Evolutionary conservation across 1,139 yeast species (phyloP), one percentile per base, ranked within the genome.

Genomic region (Casaregolazyma suthepensis): DNA sequence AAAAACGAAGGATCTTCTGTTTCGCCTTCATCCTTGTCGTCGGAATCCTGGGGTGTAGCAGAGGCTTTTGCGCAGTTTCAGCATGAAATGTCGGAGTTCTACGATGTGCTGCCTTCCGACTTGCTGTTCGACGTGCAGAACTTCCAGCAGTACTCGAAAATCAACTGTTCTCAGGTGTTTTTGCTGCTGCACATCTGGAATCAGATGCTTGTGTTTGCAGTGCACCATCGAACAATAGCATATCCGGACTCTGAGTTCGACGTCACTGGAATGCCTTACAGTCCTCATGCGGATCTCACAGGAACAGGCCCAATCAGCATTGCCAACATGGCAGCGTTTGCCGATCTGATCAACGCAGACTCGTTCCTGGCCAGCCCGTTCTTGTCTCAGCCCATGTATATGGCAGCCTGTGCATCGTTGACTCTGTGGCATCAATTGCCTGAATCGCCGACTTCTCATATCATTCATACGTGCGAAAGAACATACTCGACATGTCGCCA

Each of bases 231-330:
- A 3, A 51, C 61, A 5, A 48, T 62, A 10, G 65, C 60, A 10
- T 62, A 62, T 31, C 66, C 68, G 5, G 56, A 60, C 42, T 53
- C 60, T 26, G 52, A 60, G 19, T 46, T 62, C n/a, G 64, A 61
- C 43, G 57, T 59, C 13, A 52, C 57, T 12, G 63, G 62, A 2
- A 59, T 59, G 42, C 62, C 63, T 1, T 35, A 35, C 7, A 35
- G 40, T 6, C 40, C 40, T 13, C 40, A 35, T 4, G 18, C 40
- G 5, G 63, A 63, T 35, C 50, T 63, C 35, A 63, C 66, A 3
- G 63, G 65, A 5, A 61, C 66, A 5, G 66, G 67, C 6, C 66
- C 67, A 5, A 61, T 65, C 29, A 61, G 66, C 51, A 63, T 65
- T 31, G 62, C 66, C 1, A 67, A 65, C 47, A 65, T 65, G 66